Percentiles rank a stretch among this genome's conserved stretches.
These are phyloP conservation scores for Fusarium solani-melongenae DNA, from an alignment of 2,329 filamentous ascomycete genomes.

Conservation along the genomic window DNA sequence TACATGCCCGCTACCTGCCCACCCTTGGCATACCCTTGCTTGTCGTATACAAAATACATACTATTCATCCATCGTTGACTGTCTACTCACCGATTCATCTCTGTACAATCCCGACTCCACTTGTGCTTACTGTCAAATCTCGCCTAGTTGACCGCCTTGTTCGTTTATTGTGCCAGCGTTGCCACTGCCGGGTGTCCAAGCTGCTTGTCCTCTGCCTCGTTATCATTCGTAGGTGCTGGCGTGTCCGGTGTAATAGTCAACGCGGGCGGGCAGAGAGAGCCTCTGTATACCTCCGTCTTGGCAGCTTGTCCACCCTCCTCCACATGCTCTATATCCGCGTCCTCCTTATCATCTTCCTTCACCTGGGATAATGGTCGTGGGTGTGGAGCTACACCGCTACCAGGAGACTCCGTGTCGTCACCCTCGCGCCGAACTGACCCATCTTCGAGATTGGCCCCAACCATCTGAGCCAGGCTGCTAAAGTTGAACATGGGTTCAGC, in stretches of 20 bases:
- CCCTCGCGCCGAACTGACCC: slow-evolving; percentile 47
- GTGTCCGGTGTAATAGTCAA: slow-evolving; percentile 64
- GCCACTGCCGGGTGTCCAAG: slow-evolving; percentile 54
- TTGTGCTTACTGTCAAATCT: slow-evolving; percentile 43
- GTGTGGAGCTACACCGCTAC: slow-evolving; percentile 20
- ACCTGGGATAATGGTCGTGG: slow-evolving; percentile 50
- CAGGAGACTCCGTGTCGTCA: slow-evolving; percentile 41
- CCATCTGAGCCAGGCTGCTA: slow-evolving; percentile 84
- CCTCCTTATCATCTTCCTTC: slow-evolving; percentile 52
- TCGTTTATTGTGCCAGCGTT: slow-evolving; percentile 35
- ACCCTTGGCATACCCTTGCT: slow-evolving; percentile 2
- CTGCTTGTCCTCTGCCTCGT: slow-evolving; percentile 55
- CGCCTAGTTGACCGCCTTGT: not conserved
- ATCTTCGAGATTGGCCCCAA: slow-evolving; percentile 72
- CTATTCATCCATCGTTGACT: slow-evolving; percentile 4
- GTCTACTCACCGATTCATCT: not conserved
- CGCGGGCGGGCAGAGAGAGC: slow-evolving; percentile 49
- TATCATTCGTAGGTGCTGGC: slow-evolving; percentile 51
- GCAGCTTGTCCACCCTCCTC: slow-evolving; percentile 32
- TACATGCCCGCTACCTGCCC: slow-evolving; percentile 24
- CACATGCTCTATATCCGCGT: slow-evolving; percentile 46
- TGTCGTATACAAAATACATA: slow-evolving; percentile 43
- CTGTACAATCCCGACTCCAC: slow-evolving; percentile 12
- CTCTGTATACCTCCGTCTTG: slow-evolving; percentile 4
- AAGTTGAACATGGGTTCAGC: slow-evolving; percentile 92